Percentiles rank a stretch among this genome's conserved stretches.
phyloP scores from a whole-genome alignment of 2,329 filamentous ascomycete genomes.

The Dothiorella sarmentorum region DNA sequence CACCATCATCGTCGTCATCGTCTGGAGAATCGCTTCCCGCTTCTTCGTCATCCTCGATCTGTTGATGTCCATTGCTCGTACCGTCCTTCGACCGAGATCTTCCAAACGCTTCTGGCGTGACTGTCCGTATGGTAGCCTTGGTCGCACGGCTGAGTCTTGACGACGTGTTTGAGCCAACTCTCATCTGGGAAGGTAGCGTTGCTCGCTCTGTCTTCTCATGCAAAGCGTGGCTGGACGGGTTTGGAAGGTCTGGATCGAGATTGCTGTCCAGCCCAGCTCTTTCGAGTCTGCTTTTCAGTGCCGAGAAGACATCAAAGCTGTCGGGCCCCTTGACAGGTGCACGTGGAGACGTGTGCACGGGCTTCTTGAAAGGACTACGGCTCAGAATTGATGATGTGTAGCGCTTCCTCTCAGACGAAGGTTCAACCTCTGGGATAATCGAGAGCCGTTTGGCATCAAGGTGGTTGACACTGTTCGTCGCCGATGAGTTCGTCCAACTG shows the following conservation, averaged over 20 bases:
- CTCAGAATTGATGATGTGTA: conserved; percentile 31
- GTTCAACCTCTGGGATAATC: conserved; percentile 55
- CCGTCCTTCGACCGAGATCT: background rate
- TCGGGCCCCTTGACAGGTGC: conserved; percentile 19
- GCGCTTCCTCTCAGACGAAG: conserved; percentile 22
- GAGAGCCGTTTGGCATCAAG: conserved; percentile 58
- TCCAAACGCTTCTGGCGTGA: conserved; percentile 28
- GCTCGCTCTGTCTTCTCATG: conserved; percentile 8
- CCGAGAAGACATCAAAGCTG: conserved; percentile 52
- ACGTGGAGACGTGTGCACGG: conserved; percentile 20
- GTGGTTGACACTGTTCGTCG: conserved; percentile 52
- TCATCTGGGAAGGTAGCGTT: conserved; percentile 16
- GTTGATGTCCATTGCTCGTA: background rate
- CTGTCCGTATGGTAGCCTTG: conserved; percentile 37
- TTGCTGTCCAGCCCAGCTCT: conserved; percentile 26
- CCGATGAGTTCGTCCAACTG: conserved; percentile 67
- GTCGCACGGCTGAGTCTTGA: conserved; percentile 26
- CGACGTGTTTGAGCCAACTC: conserved; percentile 12
- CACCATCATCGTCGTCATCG: background rate
- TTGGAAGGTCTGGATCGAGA: background rate
- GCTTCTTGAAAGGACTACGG: conserved; percentile 21
- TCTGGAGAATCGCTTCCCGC: conserved; percentile 1
- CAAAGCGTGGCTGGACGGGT: background rate
- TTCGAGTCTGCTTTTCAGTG: conserved; percentile 57
- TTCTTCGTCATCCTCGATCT: background rate